Evolutionary conservation across 83 land plant species (phyloP).

Genomic region (Diphasiastrum complanatum): DNA sequence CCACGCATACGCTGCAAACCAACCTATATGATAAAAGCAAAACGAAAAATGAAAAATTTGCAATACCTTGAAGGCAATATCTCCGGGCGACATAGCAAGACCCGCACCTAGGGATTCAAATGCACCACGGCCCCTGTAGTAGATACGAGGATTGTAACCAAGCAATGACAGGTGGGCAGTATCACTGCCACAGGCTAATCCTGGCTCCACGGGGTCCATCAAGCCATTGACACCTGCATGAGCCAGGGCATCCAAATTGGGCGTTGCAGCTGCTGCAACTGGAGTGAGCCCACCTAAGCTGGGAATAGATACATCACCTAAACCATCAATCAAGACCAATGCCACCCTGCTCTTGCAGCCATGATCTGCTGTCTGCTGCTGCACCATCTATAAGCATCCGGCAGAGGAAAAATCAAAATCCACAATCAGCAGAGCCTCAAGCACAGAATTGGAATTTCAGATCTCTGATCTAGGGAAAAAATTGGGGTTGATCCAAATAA

Average conservation of each 20-base stretch:
- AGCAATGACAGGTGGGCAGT: conserved; percentile 91
- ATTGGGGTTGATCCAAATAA: no score
- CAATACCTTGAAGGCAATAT: conserved; percentile 93
- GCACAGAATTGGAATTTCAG: no score
- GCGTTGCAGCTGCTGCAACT: conserved; percentile 61
- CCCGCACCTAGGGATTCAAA: conserved; percentile 99
- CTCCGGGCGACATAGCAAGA: conserved; percentile 97
- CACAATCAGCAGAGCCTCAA: no score
- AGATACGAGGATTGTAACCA: conserved; percentile 86
- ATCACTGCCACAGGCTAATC: conserved; percentile 96
- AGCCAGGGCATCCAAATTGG: conserved; percentile 89
- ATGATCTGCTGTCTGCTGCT: no score
- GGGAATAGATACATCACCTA: conserved; percentile 85
- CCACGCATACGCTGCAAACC: not conserved
- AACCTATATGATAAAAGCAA: not conserved
- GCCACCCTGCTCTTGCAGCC: conserved; percentile 78
- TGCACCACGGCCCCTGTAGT: conserved; percentile 93
- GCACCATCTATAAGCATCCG: no score
- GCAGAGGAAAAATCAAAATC: no score
- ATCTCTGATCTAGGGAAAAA: no score
- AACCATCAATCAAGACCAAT: conserved; percentile 80
- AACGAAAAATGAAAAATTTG: not conserved
- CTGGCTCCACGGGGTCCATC: conserved; percentile 99
- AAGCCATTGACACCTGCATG: conserved; percentile 88
- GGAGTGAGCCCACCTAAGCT: conserved; percentile 60